Evolutionary conservation across 352 stramenopile species (phyloP).

Genomic region (Globisporangium sylvaticum): DNA sequence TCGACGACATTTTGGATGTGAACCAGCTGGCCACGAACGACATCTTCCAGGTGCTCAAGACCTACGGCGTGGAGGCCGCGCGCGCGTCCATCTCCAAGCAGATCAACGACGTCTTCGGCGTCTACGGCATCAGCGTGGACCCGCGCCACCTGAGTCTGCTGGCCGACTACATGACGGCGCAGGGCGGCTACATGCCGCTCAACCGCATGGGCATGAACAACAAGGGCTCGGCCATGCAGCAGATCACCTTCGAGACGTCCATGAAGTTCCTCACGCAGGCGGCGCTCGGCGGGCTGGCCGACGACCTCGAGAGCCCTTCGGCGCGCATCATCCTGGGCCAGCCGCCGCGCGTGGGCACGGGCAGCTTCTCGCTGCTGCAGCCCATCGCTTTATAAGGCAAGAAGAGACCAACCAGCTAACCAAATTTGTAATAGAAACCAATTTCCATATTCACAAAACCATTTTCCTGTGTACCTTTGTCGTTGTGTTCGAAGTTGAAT

Average conservation of each 20-base stretch:
- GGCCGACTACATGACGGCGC: constrained; percentile 99
- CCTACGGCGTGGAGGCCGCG: constrained; percentile 98
- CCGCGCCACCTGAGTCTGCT: constrained; percentile 97
- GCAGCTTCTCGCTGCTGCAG: constrained; percentile 93
- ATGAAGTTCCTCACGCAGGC: constrained; percentile 98
- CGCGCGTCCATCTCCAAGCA: constrained; percentile 97
- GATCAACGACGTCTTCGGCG: constrained; percentile 98
- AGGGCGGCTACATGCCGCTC: constrained; percentile 96
- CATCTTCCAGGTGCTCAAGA: constrained; percentile 94
- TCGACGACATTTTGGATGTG: constrained; percentile 91
- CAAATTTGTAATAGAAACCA: constrained; percentile 9
- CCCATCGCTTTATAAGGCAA: constrained; percentile 64
- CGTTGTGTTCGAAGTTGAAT: too few species aligned
- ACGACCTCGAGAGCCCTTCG: constrained; percentile 92
- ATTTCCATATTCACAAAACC: constrained; percentile 1
- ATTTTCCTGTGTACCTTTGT: too few species aligned
- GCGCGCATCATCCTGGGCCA: constrained; percentile 94
- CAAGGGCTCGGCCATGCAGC: constrained; percentile 94
- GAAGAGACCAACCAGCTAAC: constrained; percentile 9
- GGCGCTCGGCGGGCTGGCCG: constrained; percentile 86
- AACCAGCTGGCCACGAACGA: constrained; percentile 97
- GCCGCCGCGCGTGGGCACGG: constrained; percentile 93
- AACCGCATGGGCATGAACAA: constrained; percentile 98
- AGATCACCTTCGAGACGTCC: constrained; percentile 99
- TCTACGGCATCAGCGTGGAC: constrained; percentile 99